Evolutionary conservation across 140 eudicot genomes (phyloP), one percentile per base, ranked within the genome.

Genomic region (Anethum foeniculum): DNA sequence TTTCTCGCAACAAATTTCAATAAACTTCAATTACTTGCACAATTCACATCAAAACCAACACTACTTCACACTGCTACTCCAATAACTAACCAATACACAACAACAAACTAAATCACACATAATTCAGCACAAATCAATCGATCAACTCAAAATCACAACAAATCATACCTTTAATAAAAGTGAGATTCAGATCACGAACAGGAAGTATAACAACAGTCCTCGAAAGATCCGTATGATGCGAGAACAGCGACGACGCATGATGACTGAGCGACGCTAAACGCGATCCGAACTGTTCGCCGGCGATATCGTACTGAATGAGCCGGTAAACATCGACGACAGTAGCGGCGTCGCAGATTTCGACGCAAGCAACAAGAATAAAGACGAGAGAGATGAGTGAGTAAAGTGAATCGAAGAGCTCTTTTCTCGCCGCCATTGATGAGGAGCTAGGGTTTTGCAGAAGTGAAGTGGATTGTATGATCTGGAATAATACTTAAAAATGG

Each of bases 271-370:
- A 84, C 13, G 99, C 93, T 25, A 87, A 77, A 15, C 98, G 98
- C 78, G 99, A 96, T 88, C 99, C 99, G 16, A 88, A 91, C 3
- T 97, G 99, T n/a, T 86, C 92, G 49, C 99, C 99, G 88, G 92
- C 87, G 80, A 96, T 81, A 83, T 96, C 99, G 76, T 96, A 96
- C 91, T 96, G 99, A 2, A 96, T 95, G 64, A 96, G 89, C 16
- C 99, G 96, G 86, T 93, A 96, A 36, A 96, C 99, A 74, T 92
- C 98, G 69, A 96, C 98, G 76, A 89, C 98, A 16, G 98, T 83
- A 41, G 92, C 93, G 65, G 98, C 99, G 85, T 91, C 97, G 86
- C 98, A 91, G 76, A 96, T 92, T 90, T 96, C 98, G 8, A 86
- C 92, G 79, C 96, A 91, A 71, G 97, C 96, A 32, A 91, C 78